Evolutionary conservation across 2,329 filamentous ascomycete species (phyloP).

Genomic region (Penicillium frequentans): DNA sequence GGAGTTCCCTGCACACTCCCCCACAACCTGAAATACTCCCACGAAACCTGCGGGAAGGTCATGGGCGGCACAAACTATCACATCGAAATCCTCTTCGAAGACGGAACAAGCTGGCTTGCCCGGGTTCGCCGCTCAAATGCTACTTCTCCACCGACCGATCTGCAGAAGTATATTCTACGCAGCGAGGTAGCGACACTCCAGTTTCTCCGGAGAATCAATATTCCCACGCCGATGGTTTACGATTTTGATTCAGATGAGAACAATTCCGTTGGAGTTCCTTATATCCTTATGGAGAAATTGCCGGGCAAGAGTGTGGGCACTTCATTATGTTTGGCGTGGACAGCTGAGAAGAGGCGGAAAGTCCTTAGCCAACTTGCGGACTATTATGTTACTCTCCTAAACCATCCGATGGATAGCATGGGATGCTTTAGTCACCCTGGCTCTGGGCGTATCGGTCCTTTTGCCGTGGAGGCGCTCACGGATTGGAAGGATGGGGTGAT

Average conservation of each 20-base stretch:
- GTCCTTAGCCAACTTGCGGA: conserved; percentile 42
- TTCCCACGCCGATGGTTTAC: conserved; percentile 41
- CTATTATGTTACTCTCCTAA: conserved; percentile 41
- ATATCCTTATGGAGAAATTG: conserved; percentile 47
- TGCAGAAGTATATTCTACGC: conserved; percentile 32
- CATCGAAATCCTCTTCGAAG: conserved; percentile 44
- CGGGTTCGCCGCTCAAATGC: conserved; percentile 44
- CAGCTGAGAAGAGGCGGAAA: conserved; percentile 33
- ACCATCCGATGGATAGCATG: conserved; percentile 36
- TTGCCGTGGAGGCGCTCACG: neutral
- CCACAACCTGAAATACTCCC: conserved; percentile 38
- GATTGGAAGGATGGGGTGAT: neutral
- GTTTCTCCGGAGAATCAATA: conserved; percentile 37
- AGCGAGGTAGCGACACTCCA: conserved; percentile 46
- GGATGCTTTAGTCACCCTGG: conserved; percentile 26
- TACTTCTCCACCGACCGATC: conserved; percentile 38
- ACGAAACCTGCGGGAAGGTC: conserved; percentile 33
- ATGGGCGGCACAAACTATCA: conserved; percentile 52
- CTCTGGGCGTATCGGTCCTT: neutral
- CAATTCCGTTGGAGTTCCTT: conserved; percentile 42
- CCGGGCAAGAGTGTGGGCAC: conserved; percentile 40
- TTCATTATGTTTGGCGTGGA: conserved; percentile 25
- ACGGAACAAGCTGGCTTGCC: conserved; percentile 46
- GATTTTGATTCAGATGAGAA: conserved; percentile 36
- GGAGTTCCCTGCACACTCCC: conserved; percentile 40